Percentiles rank a stretch among this genome's conserved stretches.
Evolutionary conservation across 768 basidiomycete species (phyloP).

Genomic region (Serendipita vermifera): DNA sequence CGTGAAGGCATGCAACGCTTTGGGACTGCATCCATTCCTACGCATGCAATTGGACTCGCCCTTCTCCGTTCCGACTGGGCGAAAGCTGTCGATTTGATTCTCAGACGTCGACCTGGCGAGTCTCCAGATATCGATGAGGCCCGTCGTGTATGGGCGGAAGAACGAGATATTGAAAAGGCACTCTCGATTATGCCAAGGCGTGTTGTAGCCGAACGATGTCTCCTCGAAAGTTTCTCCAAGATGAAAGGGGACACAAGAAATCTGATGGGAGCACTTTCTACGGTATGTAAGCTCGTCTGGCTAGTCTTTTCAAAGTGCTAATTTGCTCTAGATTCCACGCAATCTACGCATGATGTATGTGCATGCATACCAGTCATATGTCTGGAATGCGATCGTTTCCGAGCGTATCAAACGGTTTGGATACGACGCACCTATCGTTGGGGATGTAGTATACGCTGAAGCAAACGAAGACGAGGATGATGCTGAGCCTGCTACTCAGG

Average conservation of each 20-base stretch:
- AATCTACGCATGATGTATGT: constrained; percentile 96
- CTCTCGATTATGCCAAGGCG: constrained; percentile 77
- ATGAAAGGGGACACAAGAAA: constrained; percentile 66
- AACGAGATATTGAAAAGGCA: constrained; percentile 67
- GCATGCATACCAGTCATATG: constrained; percentile 96
- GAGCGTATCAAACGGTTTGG: constrained; percentile 79
- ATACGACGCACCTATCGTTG: constrained; percentile 56
- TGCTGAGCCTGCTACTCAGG: constrained; percentile 16
- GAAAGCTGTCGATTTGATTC: constrained; percentile 66
- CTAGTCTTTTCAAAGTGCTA: constrained; percentile 2
- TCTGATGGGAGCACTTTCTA: constrained; percentile 76
- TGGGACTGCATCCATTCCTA: constrained; percentile 91
- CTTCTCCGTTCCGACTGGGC: constrained; percentile 86
- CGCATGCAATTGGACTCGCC: constrained; percentile 86
- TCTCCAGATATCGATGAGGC: constrained; percentile 81
- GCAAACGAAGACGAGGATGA: constrained; percentile 19
- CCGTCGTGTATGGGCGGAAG: constrained; percentile 78
- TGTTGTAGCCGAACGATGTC: constrained; percentile 84
- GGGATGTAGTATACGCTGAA: constrained; percentile 78
- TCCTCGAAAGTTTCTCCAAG: constrained; percentile 81
- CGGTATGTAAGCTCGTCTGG: constrained; percentile 31
- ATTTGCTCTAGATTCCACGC: constrained; percentile 61
- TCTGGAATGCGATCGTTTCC: constrained; percentile 96
- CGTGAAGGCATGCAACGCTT: constrained; percentile 90
- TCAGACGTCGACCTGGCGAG: constrained; percentile 76